A percentile compares a stretch with the other conserved stretches of the same genome.
Conservation (phyloP, 2,329 filamentous ascomycete genomes). For the Calonectria ilicicola region DNA sequence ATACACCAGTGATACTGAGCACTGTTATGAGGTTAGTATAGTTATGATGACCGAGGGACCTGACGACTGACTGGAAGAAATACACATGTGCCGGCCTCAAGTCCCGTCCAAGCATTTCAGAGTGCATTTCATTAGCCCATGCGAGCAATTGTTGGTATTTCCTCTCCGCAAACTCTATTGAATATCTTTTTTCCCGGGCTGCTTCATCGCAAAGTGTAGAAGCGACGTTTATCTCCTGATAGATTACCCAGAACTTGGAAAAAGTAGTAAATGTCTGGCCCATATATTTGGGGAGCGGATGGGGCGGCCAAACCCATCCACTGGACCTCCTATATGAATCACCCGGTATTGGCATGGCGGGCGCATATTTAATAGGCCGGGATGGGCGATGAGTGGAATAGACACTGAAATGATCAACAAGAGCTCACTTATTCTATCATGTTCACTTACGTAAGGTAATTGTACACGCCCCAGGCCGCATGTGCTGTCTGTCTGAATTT, state of each 20-base stretch:
- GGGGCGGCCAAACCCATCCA: no score
- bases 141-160: background rate
- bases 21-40: background rate
- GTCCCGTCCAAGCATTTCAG: background rate
- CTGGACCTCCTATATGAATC: background rate
- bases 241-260: background rate
- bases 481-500: background rate
- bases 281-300: background rate
- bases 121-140: background rate
- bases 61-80: background rate
- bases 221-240: background rate
- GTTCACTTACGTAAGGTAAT: background rate
- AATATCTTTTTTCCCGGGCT: no score
- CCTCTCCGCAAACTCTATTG: background rate
- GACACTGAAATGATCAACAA: background rate
- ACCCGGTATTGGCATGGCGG: background rate
- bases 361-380: background rate
- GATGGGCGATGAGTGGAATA: background rate
- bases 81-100: background rate
- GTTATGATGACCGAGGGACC: background rate
- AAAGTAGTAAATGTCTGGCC: background rate
- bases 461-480: background rate
- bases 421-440: background rate
- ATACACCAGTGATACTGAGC: background rate
- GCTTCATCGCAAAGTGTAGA: background rate